phyloP scores from a whole-genome alignment of 108 stramenopile species.

The Schizochytrium sp. region DNA sequence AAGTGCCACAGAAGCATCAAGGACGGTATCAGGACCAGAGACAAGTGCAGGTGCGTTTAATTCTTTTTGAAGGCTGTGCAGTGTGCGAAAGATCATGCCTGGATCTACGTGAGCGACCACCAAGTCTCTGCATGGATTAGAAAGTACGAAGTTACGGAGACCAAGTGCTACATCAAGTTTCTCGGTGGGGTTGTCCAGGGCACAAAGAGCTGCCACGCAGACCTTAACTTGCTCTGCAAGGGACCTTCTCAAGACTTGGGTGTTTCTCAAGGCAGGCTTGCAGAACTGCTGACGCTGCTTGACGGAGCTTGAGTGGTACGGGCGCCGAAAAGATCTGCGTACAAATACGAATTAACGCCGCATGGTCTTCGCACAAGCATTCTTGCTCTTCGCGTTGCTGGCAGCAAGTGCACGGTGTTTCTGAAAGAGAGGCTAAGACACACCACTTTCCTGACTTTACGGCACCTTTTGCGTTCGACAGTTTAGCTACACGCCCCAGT shows the following conservation, averaged over 20 bases:
- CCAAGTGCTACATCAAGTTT: neutral
- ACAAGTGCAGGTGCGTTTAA: neutral
- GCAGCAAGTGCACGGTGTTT: neutral
- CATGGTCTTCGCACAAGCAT: constrained; percentile 2
- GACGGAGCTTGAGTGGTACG: constrained; percentile 18
- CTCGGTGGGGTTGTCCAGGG: neutral
- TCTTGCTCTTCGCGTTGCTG: neutral
- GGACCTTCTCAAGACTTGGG: constrained; percentile 5
- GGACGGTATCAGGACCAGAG: neutral
- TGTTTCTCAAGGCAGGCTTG: constrained; percentile 11
- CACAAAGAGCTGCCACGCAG: neutral
- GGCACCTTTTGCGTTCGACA: constrained; percentile 36
- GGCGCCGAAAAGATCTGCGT: neutral
- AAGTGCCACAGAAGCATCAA: constrained; percentile 9
- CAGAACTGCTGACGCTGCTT: constrained; percentile 7
- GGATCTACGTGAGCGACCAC: constrained; percentile 9
- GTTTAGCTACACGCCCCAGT: constrained; percentile 14
- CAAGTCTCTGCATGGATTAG: constrained; percentile 2
- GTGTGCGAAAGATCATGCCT: neutral
- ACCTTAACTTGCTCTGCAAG: neutral
- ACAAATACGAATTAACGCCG: neutral
- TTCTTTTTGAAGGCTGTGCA: neutral
- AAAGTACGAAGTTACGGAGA: constrained; percentile 20
- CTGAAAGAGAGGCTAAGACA: neutral
- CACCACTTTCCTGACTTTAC: constrained; percentile 26